These are phyloP conservation scores for Staphylotrichum longicolle DNA, from an alignment of 495 filamentous ascomycete species.

Conservation along the genomic window DNA sequence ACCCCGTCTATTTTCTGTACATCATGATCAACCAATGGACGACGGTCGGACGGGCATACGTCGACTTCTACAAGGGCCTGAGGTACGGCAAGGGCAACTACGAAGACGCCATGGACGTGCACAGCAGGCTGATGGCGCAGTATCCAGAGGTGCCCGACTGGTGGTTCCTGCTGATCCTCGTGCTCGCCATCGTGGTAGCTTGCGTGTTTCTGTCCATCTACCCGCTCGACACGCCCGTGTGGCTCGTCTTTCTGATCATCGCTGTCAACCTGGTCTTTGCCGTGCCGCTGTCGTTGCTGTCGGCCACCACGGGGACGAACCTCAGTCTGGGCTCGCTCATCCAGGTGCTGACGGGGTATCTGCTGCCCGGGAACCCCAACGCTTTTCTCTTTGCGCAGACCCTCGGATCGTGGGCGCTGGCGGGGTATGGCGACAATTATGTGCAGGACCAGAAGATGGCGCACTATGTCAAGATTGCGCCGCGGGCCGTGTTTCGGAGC, in stretches of 20 bases:
- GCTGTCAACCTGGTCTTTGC: conserved; percentile 40
- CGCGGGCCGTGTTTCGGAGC: conserved; percentile 32
- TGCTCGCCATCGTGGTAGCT: conserved; percentile 48
- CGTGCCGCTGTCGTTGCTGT: conserved; percentile 39
- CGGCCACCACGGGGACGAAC: conserved; percentile 40
- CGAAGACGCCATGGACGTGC: conserved; percentile 57
- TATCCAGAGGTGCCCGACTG: conserved; percentile 60
- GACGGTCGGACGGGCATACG: conserved; percentile 31
- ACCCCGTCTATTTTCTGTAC: conserved; percentile 56
- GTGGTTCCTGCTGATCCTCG: conserved; percentile 54
- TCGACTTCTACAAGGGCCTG: conserved; percentile 46
- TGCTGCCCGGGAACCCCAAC: conserved; percentile 38
- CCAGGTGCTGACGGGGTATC: conserved; percentile 37
- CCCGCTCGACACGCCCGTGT: conserved; percentile 37
- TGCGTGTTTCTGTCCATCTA: conserved; percentile 53
- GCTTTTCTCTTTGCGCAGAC: conserved; percentile 37
- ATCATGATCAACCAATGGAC: conserved; percentile 55
- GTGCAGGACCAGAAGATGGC: conserved; percentile 44
- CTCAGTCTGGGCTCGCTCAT: conserved; percentile 34
- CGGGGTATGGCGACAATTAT: conserved; percentile 37
- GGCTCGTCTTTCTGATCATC: conserved; percentile 38
- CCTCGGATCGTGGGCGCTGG: conserved; percentile 36
- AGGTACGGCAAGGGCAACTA: conserved; percentile 47
- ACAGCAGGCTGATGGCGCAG: conserved; percentile 56
- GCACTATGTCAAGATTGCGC: conserved; percentile 36